phyloP scores from a whole-genome alignment of 257 asterid genomes.

The Plantago elongata region DNA sequence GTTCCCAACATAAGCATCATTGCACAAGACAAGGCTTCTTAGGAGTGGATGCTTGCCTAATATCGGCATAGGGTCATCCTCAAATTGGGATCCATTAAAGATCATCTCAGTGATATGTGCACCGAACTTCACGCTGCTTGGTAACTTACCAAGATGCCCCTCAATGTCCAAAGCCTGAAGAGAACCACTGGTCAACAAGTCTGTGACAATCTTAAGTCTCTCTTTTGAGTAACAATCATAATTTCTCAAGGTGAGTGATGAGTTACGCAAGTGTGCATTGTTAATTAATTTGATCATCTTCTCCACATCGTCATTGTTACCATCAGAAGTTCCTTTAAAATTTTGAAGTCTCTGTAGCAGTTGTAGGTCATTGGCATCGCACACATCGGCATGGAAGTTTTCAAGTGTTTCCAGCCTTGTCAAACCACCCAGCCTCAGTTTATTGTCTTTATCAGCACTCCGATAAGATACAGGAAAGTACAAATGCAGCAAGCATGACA shows the following conservation, averaged over 20 bases:
- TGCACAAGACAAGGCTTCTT: conserved; percentile 22
- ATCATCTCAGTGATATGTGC: conserved; percentile 18
- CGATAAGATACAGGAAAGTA: conserved; percentile 26
- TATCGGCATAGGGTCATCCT: conserved; percentile 28
- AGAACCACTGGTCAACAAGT: neutral
- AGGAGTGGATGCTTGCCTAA: conserved; percentile 22
- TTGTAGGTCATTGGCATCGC: conserved; percentile 15
- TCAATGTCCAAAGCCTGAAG: conserved; percentile 17
- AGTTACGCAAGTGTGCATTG: neutral
- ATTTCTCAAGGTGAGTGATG: conserved; percentile 15
- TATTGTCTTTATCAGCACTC: neutral
- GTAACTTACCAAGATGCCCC: conserved; percentile 17
- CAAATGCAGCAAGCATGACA: conserved; percentile 18
- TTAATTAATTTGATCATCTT: neutral
- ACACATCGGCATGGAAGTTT: conserved; percentile 18
- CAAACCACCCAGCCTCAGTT: conserved; percentile 21
- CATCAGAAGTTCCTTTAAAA: conserved; percentile 14
- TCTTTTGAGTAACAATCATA: conserved; percentile 16
- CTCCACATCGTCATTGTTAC: conserved; percentile 13
- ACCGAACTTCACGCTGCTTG: neutral
- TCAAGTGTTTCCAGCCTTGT: conserved; percentile 21
- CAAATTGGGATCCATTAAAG: conserved; percentile 19
- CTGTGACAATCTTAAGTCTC: neutral
- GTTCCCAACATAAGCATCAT: conserved; percentile 21
- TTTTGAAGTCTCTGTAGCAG: neutral